A percentile compares a stretch with the other conserved stretches of the same genome.
Conservation (phyloP, 257 asterid species). For the Primulina tabacum region DNA sequence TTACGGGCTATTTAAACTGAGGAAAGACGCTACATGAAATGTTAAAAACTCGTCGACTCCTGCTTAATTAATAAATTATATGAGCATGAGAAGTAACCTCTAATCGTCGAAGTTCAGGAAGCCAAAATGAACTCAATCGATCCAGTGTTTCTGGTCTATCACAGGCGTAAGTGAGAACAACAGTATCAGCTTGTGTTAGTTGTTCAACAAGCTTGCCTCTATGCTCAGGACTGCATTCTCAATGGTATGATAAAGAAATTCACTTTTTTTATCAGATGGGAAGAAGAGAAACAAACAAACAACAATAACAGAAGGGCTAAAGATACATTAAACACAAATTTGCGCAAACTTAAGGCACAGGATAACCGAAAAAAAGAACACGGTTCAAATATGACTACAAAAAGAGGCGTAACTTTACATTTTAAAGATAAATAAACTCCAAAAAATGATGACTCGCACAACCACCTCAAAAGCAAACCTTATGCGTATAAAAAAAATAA, state of each 20-base stretch:
- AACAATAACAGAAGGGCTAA: not conserved
- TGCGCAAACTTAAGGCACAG: not conserved
- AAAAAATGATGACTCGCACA: not conserved
- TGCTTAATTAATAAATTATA: not conserved
- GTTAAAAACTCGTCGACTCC: not conserved
- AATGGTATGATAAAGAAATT: slow-evolving; percentile 10
- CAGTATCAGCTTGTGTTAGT: slow-evolving; percentile 78
- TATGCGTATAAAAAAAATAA: no score
- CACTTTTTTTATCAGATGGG: slow-evolving; percentile 14
- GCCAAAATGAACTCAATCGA: slow-evolving; percentile 93
- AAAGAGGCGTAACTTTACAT: not conserved
- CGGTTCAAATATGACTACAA: not conserved
- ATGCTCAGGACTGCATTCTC: slow-evolving; percentile 60
- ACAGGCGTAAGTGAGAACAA: slow-evolving; percentile 90
- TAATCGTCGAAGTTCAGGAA: slow-evolving; percentile 83
- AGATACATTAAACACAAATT: slow-evolving; percentile 9
- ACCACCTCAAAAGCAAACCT: no score
- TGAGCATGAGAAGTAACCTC: slow-evolving; percentile 52
- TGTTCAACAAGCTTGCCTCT: slow-evolving; percentile 75
- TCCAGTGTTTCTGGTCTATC: slow-evolving; percentile 87
- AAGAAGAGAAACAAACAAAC: not conserved
- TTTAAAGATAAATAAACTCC: not conserved
- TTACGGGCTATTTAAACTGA: not conserved
- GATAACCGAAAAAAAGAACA: slow-evolving; percentile 1
- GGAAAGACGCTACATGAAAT: not conserved